phyloP scores from a whole-genome alignment of 345 rosid species.

The Heritiera littoralis region DNA sequence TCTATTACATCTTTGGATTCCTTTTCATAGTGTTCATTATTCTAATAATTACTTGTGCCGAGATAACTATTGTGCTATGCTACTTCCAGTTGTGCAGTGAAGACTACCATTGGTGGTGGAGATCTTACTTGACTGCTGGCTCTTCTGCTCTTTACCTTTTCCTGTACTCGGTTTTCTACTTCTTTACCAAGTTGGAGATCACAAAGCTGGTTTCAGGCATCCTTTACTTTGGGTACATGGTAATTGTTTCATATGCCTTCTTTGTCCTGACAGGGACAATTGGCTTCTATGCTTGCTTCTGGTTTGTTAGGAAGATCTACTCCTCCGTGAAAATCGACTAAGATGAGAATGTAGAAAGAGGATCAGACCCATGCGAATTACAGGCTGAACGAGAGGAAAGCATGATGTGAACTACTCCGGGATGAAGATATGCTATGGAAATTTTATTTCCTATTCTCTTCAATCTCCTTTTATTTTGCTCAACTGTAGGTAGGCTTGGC shows the following conservation, averaged over 20 bases:
- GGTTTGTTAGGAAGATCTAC: slow-evolving; percentile 94
- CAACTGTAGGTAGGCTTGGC: slow-evolving; percentile 29
- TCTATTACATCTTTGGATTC: slow-evolving; percentile 98
- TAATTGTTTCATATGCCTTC: slow-evolving; percentile 84
- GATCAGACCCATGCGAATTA: neutral
- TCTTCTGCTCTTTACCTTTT: slow-evolving; percentile 93
- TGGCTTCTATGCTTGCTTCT: slow-evolving; percentile 97
- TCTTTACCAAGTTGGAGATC: slow-evolving; percentile 92
- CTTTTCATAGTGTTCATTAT: slow-evolving; percentile 92
- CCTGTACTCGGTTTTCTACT: slow-evolving; percentile 95
- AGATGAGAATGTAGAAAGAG: slow-evolving; percentile 31
- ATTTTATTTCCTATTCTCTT: slow-evolving; percentile 11
- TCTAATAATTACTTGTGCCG: slow-evolving; percentile 86
- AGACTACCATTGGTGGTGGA: slow-evolving; percentile 99
- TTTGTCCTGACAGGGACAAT: slow-evolving; percentile 91
- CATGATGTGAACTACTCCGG: neutral
- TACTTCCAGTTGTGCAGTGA: slow-evolving; percentile 98
- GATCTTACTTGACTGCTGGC: slow-evolving; percentile 91
- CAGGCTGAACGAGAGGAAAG: slow-evolving; percentile 15
- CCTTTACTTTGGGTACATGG: slow-evolving; percentile 93
- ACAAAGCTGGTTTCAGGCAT: slow-evolving; percentile 86
- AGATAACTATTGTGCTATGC: slow-evolving; percentile 90
- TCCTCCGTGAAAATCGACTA: slow-evolving; percentile 94
- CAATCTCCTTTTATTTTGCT: slow-evolving; percentile 18
- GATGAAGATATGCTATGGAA: slow-evolving; percentile 15